These are phyloP conservation scores for Metarhizium brunneum DNA, from an alignment of 2,329 filamentous ascomycete species.

Conservation along the genomic window DNA sequence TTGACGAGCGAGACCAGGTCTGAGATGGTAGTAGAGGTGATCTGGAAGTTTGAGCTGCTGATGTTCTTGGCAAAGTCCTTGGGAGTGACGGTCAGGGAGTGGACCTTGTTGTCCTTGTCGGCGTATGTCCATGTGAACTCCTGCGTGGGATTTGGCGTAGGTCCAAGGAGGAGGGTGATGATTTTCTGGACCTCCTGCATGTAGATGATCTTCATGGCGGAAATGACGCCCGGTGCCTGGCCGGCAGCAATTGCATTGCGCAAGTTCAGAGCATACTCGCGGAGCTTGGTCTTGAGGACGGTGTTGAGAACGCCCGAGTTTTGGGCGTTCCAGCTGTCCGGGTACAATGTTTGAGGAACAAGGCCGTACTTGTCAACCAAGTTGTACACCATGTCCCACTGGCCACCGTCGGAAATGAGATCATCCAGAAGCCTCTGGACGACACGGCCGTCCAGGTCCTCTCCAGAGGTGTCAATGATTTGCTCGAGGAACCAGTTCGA, in stretches of 20 bases:
- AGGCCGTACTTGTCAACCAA: constrained; percentile 80
- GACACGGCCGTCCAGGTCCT: constrained; percentile 63
- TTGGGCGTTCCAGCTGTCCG: constrained; percentile 71
- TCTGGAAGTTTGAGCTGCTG: constrained; percentile 47
- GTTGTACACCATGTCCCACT: constrained; percentile 90
- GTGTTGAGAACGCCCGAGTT: constrained; percentile 61
- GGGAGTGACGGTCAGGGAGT: constrained; percentile 56
- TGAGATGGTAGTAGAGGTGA: constrained; percentile 52
- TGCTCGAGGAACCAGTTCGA: constrained; percentile 83
- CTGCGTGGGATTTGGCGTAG: constrained; percentile 59
- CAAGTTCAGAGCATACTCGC: constrained; percentile 72
- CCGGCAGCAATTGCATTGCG: constrained; percentile 40
- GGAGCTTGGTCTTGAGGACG: constrained; percentile 73
- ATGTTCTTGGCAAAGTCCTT: constrained; percentile 63
- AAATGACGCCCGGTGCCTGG: constrained; percentile 27
- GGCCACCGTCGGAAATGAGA: constrained; percentile 72
- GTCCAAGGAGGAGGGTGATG: constrained; percentile 73
- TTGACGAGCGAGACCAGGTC: constrained; percentile 74
- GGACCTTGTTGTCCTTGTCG: constrained; percentile 57
- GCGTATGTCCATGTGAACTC: constrained; percentile 75
- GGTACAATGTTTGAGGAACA: constrained; percentile 74
- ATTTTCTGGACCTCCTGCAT: constrained; percentile 72
- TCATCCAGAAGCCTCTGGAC: constrained; percentile 59
- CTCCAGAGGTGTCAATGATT: constrained; percentile 62
- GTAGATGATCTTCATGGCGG: constrained; percentile 58